Conservation (phyloP, 148 eudicot species). For the Cornus florida region DNA sequence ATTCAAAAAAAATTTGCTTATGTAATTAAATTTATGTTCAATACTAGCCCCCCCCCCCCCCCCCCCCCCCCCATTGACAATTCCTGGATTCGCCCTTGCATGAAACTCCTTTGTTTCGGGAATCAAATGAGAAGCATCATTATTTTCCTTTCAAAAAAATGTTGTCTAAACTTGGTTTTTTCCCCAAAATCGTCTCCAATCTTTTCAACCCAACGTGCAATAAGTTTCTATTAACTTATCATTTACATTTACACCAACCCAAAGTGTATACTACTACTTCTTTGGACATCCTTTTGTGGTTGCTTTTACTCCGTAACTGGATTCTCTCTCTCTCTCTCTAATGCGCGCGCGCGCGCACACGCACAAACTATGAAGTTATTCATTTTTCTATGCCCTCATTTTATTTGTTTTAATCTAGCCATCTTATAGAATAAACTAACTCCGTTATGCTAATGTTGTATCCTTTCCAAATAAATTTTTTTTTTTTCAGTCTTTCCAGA, state of each 20-base stretch:
- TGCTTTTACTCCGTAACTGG: too few relatives aligned
- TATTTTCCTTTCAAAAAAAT: too few relatives aligned
- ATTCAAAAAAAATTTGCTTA: too few relatives aligned
- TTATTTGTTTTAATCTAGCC: background rate
- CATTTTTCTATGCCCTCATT: background rate
- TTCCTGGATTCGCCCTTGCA: too few relatives aligned
- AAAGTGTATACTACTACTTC: background rate
- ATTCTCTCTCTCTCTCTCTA: background rate
- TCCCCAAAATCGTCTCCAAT: background rate
- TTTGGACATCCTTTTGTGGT: too few relatives aligned
- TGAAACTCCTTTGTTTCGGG: too few relatives aligned
- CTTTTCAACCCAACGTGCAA: background rate
- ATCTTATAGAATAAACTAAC: background rate
- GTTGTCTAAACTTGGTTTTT: background rate
- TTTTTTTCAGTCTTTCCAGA: conserved; percentile 23
- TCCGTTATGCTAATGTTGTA: background rate
- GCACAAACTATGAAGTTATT: background rate
- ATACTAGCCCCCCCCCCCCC: too few relatives aligned
- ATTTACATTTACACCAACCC: background rate
- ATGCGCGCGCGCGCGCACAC: too few relatives aligned
- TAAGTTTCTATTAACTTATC: background rate
- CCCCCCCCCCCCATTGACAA: too few relatives aligned
- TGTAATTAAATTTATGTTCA: too few relatives aligned
- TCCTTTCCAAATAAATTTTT: background rate
- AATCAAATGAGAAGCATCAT: too few relatives aligned